Evolutionary conservation across 495 filamentous ascomycete genomes (phyloP), one percentile per base, ranked within the genome.

Genomic region (Penicillium subrubescens): DNA sequence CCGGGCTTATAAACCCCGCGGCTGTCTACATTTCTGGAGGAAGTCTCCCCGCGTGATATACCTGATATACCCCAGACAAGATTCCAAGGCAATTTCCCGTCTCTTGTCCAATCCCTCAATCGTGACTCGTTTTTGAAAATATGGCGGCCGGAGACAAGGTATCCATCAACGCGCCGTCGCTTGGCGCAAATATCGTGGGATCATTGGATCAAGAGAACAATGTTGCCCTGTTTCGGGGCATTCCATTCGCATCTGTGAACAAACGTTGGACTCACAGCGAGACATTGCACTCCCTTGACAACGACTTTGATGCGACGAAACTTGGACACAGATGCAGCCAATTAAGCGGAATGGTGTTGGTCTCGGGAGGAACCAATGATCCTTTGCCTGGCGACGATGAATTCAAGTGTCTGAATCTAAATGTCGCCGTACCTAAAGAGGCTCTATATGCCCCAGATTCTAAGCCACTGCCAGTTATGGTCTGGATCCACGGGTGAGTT

Each of bases 401-500:
- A 12, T 41, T 41, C 15, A 41, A 41, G 37, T 41, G 37, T 41
- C 37, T 41, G 37, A 41, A 41, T 41, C 37, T 41, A 3, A 41
- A 41, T 17, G 37, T 41, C 15, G 37, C 14, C 15, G 37, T 41
- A 3, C 37, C 37, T 17, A 41, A 12, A 41, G 37, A 41, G 15
- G 5, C 12, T 5, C 12, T 41, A 14, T 3, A 17, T 17, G 11
- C 35, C 11, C 12, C 37, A 17, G 15, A 41, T 41, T 17, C 14
- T 17, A 41, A 41, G 37, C 37, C 37, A 14, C 15, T 41, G 5
- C 37, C 37, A 41, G 37, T 41, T 0, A 41, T 41, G 37, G 37
- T 41, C 12, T 41, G 59, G 60, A 62, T 62, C 44, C 60, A 62
- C 14, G 56, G 58, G 11, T 67, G 59, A 21, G n/a, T 46, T 4